phyloP scores from a whole-genome alignment of 2,329 filamentous ascomycete species.

The Nannizzia gypsea region DNA sequence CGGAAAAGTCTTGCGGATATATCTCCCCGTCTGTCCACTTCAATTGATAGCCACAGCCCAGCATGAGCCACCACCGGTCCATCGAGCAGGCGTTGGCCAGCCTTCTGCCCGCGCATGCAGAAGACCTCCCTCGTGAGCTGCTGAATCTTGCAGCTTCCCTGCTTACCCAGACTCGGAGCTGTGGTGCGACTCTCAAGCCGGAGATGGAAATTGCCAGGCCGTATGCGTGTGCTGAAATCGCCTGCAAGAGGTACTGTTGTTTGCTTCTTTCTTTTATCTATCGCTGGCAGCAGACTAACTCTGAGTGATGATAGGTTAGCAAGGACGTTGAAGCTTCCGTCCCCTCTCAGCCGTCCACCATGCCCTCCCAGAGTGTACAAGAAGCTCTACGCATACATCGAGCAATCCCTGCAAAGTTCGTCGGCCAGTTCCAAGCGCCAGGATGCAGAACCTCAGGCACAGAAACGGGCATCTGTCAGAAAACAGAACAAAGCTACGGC shows the following conservation, averaged over 20 bases:
- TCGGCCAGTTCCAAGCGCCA: slow-evolving; percentile 26
- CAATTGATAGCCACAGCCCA: neutral
- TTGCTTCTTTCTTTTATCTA: neutral
- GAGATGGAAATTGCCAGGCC: slow-evolving; percentile 79
- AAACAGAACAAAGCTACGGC: slow-evolving; percentile 19
- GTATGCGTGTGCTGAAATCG: slow-evolving; percentile 78
- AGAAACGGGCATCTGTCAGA: slow-evolving; percentile 12
- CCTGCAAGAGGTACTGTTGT: slow-evolving; percentile 61
- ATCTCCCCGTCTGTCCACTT: neutral
- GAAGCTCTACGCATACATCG: slow-evolving; percentile 69
- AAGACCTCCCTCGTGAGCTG: slow-evolving; percentile 55
- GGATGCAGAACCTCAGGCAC: slow-evolving; percentile 13
- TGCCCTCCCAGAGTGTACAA: slow-evolving; percentile 72
- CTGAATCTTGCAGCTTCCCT: slow-evolving; percentile 60
- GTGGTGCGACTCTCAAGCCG: slow-evolving; percentile 63
- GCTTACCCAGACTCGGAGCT: slow-evolving; percentile 67
- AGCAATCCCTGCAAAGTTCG: slow-evolving; percentile 48
- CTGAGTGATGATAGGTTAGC: slow-evolving; percentile 50
- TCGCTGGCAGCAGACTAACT: neutral
- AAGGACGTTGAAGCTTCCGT: slow-evolving; percentile 61
- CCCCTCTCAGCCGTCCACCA: slow-evolving; percentile 62
- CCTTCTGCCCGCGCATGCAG: slow-evolving; percentile 60
- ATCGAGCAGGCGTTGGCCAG: slow-evolving; percentile 62
- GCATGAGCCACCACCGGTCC: slow-evolving; percentile 59
- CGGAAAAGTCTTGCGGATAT: neutral